Evolutionary conservation across 108 stramenopile genomes (phyloP).

Genomic region (Pseudonitzschia multiseries): DNA sequence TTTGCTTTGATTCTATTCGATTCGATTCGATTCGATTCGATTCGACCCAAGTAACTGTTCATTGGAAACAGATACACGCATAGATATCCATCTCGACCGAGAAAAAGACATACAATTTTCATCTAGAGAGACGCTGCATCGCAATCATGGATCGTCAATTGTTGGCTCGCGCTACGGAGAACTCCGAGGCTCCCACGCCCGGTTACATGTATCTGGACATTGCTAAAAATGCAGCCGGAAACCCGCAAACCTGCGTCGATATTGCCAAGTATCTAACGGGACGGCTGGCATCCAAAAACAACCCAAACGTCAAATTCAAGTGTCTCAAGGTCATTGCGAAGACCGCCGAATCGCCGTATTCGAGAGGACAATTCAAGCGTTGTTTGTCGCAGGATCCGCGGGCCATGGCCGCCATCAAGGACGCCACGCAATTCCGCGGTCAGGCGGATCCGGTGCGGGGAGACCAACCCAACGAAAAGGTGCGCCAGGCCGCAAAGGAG

Average conservation of each 20-base stretch:
- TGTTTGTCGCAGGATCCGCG: conserved; percentile 72
- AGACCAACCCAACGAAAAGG: conserved; percentile 88
- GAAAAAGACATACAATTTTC: no score
- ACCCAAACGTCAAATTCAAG: conserved; percentile 92
- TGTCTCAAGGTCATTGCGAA: conserved; percentile 82
- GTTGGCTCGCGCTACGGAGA: conserved; percentile 83
- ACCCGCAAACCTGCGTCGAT: conserved; percentile 73
- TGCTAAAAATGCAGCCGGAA: conserved; percentile 82
- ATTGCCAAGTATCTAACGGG: conserved; percentile 71
- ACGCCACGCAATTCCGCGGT: conserved; percentile 84
- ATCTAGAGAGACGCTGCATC: no score
- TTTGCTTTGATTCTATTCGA: no score
- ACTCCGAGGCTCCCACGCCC: conserved; percentile 91
- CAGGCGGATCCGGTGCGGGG: conserved; percentile 94
- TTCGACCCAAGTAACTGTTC: not conserved
- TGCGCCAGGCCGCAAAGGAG: conserved; percentile 93
- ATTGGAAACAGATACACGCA: not conserved
- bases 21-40: not conserved
- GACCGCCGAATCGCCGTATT: conserved; percentile 46
- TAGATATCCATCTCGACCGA: not conserved
- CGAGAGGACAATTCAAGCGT: conserved; percentile 87
- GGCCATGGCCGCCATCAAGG: conserved; percentile 79
- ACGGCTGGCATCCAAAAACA: conserved; percentile 74
- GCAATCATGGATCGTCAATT: conserved; percentile 55
- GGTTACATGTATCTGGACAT: conserved; percentile 98